Evolutionary conservation across 441 rosid species (phyloP).

Genomic region (Gossypium lobatum): DNA sequence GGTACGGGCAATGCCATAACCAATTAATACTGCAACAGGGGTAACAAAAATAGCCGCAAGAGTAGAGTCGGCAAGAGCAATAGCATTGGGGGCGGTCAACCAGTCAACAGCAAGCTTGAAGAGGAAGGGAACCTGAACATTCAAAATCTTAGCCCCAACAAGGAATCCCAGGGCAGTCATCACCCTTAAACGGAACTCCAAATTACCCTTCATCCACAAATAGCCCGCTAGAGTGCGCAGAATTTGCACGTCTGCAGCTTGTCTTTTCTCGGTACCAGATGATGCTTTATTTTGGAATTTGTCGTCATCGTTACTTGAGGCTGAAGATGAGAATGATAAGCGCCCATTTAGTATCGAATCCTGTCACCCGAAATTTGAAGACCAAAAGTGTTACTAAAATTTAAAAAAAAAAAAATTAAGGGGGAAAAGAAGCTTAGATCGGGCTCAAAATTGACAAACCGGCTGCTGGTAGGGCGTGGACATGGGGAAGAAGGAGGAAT

Average conservation of each 20-base stretch:
- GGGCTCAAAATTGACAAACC: slow-evolving; percentile 18
- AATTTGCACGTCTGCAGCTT: slow-evolving; percentile 59
- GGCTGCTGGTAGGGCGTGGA: slow-evolving; percentile 11
- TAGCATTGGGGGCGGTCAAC: slow-evolving; percentile 56
- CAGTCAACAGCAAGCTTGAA: slow-evolving; percentile 85
- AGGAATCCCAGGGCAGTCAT: slow-evolving; percentile 69
- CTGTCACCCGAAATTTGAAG: slow-evolving; percentile 21
- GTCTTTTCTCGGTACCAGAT: slow-evolving; percentile 18
- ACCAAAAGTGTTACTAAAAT: neutral
- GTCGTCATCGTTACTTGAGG: slow-evolving; percentile 23
- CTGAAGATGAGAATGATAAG: slow-evolving; percentile 41
- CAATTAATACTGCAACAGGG: slow-evolving; percentile 73
- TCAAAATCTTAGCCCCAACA: slow-evolving; percentile 74
- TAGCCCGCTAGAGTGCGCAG: slow-evolving; percentile 59
- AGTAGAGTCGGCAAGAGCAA: slow-evolving; percentile 51
- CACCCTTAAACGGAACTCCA: slow-evolving; percentile 74
- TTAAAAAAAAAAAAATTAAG: neutral
- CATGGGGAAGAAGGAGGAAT: slow-evolving; percentile 18
- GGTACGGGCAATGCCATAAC: slow-evolving; percentile 83
- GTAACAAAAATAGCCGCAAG: slow-evolving; percentile 63
- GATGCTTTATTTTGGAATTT: slow-evolving; percentile 14
- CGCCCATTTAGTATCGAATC: slow-evolving; percentile 36
- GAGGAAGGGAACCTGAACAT: slow-evolving; percentile 91
- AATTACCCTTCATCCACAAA: slow-evolving; percentile 79
- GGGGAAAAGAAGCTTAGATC: neutral